Percentiles rank a stretch among this genome's conserved stretches.
Conservation (phyloP, 192 early-diverging fungal species). For the Linnemannia exigua region DNA sequence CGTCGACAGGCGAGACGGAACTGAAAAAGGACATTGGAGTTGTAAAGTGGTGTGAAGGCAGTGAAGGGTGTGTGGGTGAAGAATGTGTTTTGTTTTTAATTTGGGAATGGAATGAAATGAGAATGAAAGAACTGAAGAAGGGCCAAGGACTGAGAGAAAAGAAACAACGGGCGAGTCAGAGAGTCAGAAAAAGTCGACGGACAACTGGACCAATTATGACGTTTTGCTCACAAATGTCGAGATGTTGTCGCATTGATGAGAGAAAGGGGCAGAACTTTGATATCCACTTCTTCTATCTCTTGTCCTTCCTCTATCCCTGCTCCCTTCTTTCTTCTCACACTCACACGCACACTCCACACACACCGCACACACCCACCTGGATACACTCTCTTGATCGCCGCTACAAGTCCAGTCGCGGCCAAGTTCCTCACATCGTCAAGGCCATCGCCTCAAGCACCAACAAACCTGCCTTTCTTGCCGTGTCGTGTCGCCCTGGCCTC, state of each 20-base stretch:
- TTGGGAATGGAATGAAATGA: not conserved
- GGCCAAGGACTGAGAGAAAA: not conserved
- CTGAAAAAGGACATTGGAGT: conserved; percentile 35
- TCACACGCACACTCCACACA: not conserved
- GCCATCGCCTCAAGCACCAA: too few relatives aligned
- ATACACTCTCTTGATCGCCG: not conserved
- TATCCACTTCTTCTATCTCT: too few relatives aligned
- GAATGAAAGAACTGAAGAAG: not conserved
- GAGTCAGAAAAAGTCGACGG: not conserved
- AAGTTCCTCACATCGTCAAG: too few relatives aligned
- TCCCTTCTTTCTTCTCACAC: not conserved
- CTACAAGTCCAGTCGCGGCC: too few relatives aligned
- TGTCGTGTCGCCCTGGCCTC: too few relatives aligned
- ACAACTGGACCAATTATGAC: not conserved
- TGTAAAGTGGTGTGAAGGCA: not conserved
- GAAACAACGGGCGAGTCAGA: not conserved
- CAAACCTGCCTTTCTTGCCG: too few relatives aligned
- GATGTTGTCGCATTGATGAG: too few relatives aligned
- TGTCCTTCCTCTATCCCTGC: too few relatives aligned
- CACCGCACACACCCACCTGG: not conserved
- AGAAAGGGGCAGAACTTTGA: too few relatives aligned
- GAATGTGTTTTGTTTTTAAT: not conserved
- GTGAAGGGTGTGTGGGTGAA: not conserved
- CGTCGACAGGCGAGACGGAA: conserved; percentile 52
- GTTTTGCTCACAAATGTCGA: conserved; percentile 3